phyloP scores from a whole-genome alignment of 768 basidiomycete species.

The Mycena rosella region DNA sequence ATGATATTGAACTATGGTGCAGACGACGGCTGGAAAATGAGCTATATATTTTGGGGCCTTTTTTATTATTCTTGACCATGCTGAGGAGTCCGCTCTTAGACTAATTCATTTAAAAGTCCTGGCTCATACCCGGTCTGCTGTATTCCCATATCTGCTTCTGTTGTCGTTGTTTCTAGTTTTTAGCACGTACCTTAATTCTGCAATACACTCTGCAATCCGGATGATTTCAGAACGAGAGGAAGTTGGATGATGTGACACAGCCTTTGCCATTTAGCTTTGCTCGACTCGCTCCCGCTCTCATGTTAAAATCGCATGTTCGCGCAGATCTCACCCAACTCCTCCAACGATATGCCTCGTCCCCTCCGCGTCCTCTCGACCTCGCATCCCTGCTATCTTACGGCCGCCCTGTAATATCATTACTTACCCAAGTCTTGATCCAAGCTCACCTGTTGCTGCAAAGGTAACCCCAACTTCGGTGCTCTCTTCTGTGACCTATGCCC shows the following conservation, averaged over 20 bases:
- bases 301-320: conserved; percentile 12
- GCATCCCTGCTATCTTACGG: conserved; percentile 82
- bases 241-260: conserved; percentile 14
- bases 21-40: conserved; percentile 40
- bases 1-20: conserved; percentile 1
- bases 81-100: conserved; percentile 28
- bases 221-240: too few relatives aligned
- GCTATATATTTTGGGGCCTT: conserved; percentile 38
- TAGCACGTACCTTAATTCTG: conserved; percentile 37
- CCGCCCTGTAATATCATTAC: conserved; percentile 56
- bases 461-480: conserved; percentile 78
- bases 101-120: conserved; percentile 33
- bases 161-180: conserved; percentile 32
- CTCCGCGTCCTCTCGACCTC: conserved; percentile 78
- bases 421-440: background rate
- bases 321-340: conserved; percentile 70
- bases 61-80: conserved; percentile 41
- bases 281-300: background rate
- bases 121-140: conserved; percentile 35
- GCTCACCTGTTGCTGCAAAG: conserved; percentile 22
- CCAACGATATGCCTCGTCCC: conserved; percentile 71
- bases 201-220: conserved; percentile 27
- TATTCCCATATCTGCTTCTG: conserved; percentile 37
- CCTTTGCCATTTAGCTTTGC: background rate
- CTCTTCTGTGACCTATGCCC: conserved; percentile 78